phyloP scores from a whole-genome alignment of 768 basidiomycete species.

The Phallus indusiatus region DNA sequence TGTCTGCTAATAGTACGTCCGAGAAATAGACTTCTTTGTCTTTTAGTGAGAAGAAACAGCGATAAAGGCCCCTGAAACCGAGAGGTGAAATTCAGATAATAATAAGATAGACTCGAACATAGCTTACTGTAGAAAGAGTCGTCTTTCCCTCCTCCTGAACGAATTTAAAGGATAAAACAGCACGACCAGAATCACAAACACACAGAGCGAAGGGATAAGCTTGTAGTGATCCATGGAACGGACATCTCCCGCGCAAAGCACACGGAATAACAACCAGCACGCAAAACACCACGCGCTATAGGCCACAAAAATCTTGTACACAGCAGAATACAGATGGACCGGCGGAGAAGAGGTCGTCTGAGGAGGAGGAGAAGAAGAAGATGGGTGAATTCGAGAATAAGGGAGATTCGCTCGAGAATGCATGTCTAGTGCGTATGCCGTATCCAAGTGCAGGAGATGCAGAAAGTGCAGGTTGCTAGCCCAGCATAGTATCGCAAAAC shows the following conservation, averaged over 20 bases:
- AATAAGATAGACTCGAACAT: constrained; percentile 14
- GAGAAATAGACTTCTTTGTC: constrained; percentile 68
- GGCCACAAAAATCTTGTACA: constrained; percentile 57
- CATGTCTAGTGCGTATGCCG: constrained; percentile 59
- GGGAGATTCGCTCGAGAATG: constrained; percentile 4
- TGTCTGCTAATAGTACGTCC: constrained; percentile 90
- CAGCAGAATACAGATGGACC: constrained; percentile 39
- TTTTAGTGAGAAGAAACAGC: constrained; percentile 63
- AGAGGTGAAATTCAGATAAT: neutral
- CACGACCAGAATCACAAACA: constrained; percentile 43
- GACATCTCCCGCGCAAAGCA: constrained; percentile 46
- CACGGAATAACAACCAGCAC: constrained; percentile 64
- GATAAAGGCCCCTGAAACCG: constrained; percentile 49
- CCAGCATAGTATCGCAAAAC: constrained; percentile 82
- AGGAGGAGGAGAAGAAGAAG: constrained; percentile 7
- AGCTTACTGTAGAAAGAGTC: constrained; percentile 62
- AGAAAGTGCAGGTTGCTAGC: constrained; percentile 88
- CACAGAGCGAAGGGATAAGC: constrained; percentile 63
- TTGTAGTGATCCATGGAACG: constrained; percentile 64
- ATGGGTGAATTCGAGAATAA: neutral
- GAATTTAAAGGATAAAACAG: constrained; percentile 62
- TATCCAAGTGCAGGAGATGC: constrained; percentile 64
- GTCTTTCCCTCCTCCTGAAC: constrained; percentile 60
- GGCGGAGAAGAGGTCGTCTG: constrained; percentile 30
- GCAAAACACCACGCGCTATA: constrained; percentile 53